phyloP scores from a whole-genome alignment of 768 basidiomycete species.

The Termitomyces bulborhizus region DNA sequence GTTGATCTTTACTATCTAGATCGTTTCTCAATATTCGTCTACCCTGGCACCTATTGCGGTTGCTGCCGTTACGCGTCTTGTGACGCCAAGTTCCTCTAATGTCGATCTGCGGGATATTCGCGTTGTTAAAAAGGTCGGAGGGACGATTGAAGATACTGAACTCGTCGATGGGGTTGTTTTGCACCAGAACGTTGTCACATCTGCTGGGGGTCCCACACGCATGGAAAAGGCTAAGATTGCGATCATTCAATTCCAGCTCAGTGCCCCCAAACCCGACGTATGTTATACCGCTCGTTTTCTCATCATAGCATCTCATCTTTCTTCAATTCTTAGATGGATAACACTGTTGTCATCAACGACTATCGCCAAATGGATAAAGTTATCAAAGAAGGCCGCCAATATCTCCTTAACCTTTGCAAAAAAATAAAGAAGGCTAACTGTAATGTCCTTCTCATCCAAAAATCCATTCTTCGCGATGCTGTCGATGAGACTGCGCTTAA shows the following conservation, averaged over 20 bases:
- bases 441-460: constrained; percentile 98
- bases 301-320: constrained; percentile 5
- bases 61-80: constrained; percentile 88
- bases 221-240: constrained; percentile 99
- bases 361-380: constrained; percentile 99
- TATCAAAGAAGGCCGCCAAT: constrained; percentile 97
- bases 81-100: constrained; percentile 84
- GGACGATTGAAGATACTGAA: constrained; percentile 98
- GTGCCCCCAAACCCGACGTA: constrained; percentile 96
- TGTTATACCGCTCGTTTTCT: constrained; percentile 20
- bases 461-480: constrained; percentile 98
- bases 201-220: constrained; percentile 89
- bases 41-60: constrained; percentile 98
- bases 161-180: constrained; percentile 96
- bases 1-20: constrained; percentile 39
- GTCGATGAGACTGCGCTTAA: constrained; percentile 96
- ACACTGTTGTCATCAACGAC: constrained; percentile 98
- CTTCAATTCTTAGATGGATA: constrained; percentile 78
- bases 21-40: constrained; percentile 98
- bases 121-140: constrained; percentile 96
- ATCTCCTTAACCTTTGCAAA: constrained; percentile 96
- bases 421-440: constrained; percentile 99
- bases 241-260: constrained; percentile 96
- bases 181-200: constrained; percentile 87
- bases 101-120: constrained; percentile 96